phyloP scores from a whole-genome alignment of 2,329 filamentous ascomycete species.

The Uncinocarpus reesii region DNA sequence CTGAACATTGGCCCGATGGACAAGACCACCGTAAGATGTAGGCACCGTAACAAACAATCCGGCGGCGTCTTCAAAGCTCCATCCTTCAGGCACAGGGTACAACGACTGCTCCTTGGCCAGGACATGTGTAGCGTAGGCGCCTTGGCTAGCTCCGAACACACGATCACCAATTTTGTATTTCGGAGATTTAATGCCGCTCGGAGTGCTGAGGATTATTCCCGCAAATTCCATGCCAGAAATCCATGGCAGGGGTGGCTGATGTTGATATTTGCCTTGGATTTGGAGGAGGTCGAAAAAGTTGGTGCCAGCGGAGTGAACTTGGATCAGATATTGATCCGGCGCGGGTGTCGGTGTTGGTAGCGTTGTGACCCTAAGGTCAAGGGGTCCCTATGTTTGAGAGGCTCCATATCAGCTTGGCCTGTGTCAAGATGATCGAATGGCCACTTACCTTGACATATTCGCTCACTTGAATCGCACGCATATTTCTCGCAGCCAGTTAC shows the following conservation, averaged over 20 bases:
- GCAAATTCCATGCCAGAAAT: conserved; percentile 78
- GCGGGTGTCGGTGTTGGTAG: conserved; percentile 65
- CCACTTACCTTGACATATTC: conserved; percentile 60
- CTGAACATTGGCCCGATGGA: conserved; percentile 65
- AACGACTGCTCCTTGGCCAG: conserved; percentile 56
- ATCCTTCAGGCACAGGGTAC: conserved; percentile 64
- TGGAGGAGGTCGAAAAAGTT: conserved; percentile 98
- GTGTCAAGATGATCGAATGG: background rate
- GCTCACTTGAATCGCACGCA: conserved; percentile 65
- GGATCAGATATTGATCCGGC: conserved; percentile 70
- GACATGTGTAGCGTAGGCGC: conserved; percentile 72
- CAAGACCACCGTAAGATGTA: conserved; percentile 75
- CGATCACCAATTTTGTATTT: conserved; percentile 67
- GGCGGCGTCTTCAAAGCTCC: conserved; percentile 75
- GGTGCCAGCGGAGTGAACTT: conserved; percentile 74
- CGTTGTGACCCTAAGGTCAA: conserved; percentile 63
- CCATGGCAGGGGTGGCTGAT: conserved; percentile 83
- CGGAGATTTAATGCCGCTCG: conserved; percentile 41
- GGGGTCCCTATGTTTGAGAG: conserved; percentile 50
- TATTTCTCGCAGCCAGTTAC: conserved; percentile 27
- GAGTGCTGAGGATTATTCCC: conserved; percentile 61
- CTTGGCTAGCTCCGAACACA: conserved; percentile 80
- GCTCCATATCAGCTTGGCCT: background rate
- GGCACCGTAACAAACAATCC: conserved; percentile 87
- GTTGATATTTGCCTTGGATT: conserved; percentile 89